Conservation (phyloP, 352 stramenopile species). For the Blastocystis sp. region DNA sequence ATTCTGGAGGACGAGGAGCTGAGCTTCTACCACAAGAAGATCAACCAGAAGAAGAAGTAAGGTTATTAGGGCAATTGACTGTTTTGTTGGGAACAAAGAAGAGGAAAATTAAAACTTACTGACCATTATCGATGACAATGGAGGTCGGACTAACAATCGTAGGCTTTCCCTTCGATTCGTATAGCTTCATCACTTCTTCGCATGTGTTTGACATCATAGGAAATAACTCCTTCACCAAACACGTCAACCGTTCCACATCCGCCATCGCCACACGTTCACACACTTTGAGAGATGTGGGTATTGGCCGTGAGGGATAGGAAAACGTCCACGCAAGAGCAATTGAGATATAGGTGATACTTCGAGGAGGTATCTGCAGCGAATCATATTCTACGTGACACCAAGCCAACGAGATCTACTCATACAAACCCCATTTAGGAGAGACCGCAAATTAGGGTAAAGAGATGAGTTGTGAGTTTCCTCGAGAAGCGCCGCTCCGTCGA, state of each 20-base stretch:
- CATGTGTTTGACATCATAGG: slow-evolving; percentile 19
- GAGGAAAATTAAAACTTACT: slow-evolving; percentile 41
- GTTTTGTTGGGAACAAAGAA: slow-evolving; percentile 6
- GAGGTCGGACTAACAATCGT: not conserved
- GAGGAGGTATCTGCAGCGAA: not conserved
- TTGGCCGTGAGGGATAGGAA: not conserved
- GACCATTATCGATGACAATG: not conserved
- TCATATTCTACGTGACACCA: slow-evolving; percentile 20
- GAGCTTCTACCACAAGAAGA: slow-evolving; percentile 53
- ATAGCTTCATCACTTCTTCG: not conserved
- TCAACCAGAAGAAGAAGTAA: slow-evolving; percentile 58
- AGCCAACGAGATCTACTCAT: not conserved
- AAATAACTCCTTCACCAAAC: not conserved
- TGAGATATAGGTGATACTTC: not conserved
- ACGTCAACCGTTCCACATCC: not conserved
- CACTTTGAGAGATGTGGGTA: not conserved
- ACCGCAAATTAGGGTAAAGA: not conserved
- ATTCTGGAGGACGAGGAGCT: slow-evolving; percentile 53
- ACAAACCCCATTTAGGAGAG: slow-evolving; percentile 11
- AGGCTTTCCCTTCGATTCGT: not conserved
- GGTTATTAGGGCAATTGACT: not conserved
- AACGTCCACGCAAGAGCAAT: slow-evolving; percentile 1
- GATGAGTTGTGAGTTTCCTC: not conserved
- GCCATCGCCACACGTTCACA: not conserved
- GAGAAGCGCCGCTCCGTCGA: not conserved